A percentile compares a stretch with the other conserved stretches of the same genome.
Evolutionary conservation across 345 rosid genomes (phyloP).

Genomic region (Syzygium jambos): DNA sequence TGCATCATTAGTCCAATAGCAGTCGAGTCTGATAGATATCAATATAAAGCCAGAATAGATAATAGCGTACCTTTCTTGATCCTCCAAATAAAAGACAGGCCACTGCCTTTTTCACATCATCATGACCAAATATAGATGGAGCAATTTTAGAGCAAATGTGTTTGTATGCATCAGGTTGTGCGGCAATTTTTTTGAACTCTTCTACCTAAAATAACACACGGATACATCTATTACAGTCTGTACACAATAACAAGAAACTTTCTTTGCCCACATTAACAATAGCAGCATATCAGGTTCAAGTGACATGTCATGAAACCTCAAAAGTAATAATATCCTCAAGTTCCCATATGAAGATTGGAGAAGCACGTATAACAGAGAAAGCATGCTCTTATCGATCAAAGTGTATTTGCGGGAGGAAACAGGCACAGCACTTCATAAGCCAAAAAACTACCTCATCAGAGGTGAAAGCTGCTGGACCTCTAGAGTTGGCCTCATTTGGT

Average conservation of each 20-base stretch:
- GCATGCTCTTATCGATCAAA: not conserved
- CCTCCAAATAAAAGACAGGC: slow-evolving; percentile 98
- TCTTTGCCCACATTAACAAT: not conserved
- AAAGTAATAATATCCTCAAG: not conserved
- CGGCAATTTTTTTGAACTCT: slow-evolving; percentile 81
- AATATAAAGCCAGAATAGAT: not conserved
- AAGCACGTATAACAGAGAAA: not conserved
- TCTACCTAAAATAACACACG: slow-evolving; percentile 41
- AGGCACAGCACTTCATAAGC: not conserved
- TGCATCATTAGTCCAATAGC: not conserved
- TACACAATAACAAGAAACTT: not conserved
- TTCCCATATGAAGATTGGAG: not conserved
- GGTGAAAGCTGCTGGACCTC: slow-evolving; percentile 69
- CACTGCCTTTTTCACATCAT: slow-evolving; percentile 81
- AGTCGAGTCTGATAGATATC: not conserved
- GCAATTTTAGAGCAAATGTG: slow-evolving; percentile 74
- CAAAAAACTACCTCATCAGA: slow-evolving; percentile 58
- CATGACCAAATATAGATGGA: slow-evolving; percentile 91
- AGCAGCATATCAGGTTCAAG: not conserved
- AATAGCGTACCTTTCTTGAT: slow-evolving; percentile 60
- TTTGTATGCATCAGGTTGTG: slow-evolving; percentile 47
- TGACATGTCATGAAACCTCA: not conserved
- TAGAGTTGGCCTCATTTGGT: slow-evolving; percentile 62
- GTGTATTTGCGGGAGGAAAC: not conserved
- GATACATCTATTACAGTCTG: not conserved